Percentiles rank a stretch among this genome's conserved stretches.
These are phyloP conservation scores for Aspergillus candidus DNA, from an alignment of 2,329 filamentous ascomycete species.

Conservation along the genomic window DNA sequence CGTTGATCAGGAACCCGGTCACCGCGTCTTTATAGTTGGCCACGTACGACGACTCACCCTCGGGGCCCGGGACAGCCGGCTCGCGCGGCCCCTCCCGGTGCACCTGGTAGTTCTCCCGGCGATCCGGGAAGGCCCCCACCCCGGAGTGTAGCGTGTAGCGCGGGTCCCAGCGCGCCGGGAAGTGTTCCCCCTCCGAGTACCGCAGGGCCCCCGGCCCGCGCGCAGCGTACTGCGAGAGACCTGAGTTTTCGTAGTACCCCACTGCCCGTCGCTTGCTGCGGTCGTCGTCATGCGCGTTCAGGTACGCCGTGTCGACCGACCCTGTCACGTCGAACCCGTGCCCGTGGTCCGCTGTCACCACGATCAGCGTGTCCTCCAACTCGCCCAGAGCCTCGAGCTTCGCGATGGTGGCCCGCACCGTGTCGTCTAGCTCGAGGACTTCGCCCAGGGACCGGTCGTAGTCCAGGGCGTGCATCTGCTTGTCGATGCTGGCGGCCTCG, in stretches of 20 bases:
- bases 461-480: constrained; percentile 81
- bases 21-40: constrained; percentile 62
- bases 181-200: constrained; percentile 68
- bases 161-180: constrained; percentile 79
- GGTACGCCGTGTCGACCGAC: constrained; percentile 71
- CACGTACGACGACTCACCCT: constrained; percentile 55
- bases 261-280: constrained; percentile 70
- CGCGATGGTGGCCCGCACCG: constrained; percentile 65
- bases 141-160: constrained; percentile 74
- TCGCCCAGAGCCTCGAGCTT: constrained; percentile 61
- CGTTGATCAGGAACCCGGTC: constrained; percentile 67
- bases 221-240: constrained; percentile 67
- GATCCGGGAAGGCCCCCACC: constrained; percentile 65
- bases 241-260: constrained; percentile 66
- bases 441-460: constrained; percentile 82
- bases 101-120: constrained; percentile 68
- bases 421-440: constrained; percentile 79
- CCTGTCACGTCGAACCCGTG: constrained; percentile 87
- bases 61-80: constrained; percentile 51
- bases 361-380: constrained; percentile 68
- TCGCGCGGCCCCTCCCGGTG: constrained; percentile 59
- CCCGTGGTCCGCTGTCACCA: constrained; percentile 83
- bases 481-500: constrained; percentile 79
- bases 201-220: constrained; percentile 51
- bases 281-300: constrained; percentile 58